Evolutionary conservation across 192 early-diverging fungal genomes (phyloP).

Genomic region (Backusella circina): DNA sequence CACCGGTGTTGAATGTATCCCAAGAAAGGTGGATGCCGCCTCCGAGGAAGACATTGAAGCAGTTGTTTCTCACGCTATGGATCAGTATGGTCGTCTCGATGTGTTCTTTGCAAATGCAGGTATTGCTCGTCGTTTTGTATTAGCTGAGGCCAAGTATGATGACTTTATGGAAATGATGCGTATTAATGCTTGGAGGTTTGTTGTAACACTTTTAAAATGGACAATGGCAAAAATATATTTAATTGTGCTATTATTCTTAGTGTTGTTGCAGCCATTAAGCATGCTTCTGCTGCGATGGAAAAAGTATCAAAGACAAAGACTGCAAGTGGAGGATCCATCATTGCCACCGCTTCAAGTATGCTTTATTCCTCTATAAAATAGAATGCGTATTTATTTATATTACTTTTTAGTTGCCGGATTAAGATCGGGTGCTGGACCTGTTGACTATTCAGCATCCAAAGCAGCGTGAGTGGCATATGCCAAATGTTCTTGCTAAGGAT

Average conservation of each 20-base stretch:
- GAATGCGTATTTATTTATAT: not conserved
- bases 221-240: not conserved
- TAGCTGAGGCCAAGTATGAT: slow-evolving; percentile 20
- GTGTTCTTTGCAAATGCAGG: slow-evolving; percentile 56
- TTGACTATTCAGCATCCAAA: slow-evolving; percentile 51
- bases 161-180: slow-evolving; percentile 31
- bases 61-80: slow-evolving; percentile 38
- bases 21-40: slow-evolving; percentile 38
- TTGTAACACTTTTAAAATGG: not conserved
- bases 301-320: slow-evolving; percentile 8
- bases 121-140: slow-evolving; percentile 15
- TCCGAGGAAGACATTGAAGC: slow-evolving; percentile 36
- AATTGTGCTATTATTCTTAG: slow-evolving; percentile 16
- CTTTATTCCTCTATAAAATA: not conserved
- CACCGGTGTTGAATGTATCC: slow-evolving; percentile 26
- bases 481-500: not conserved
- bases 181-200: slow-evolving; percentile 28
- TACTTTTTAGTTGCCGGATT: slow-evolving; percentile 37
- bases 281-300: slow-evolving; percentile 39
- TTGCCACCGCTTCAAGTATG: slow-evolving; percentile 45
- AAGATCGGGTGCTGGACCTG: slow-evolving; percentile 41
- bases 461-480: slow-evolving; percentile 30
- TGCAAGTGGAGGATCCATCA: slow-evolving; percentile 42
- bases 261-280: slow-evolving; percentile 45
- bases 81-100: slow-evolving; percentile 42